These are phyloP conservation scores for Periglandula ipomoeae DNA, from an alignment of 2,329 filamentous ascomycete genomes.

Conservation along the genomic window DNA sequence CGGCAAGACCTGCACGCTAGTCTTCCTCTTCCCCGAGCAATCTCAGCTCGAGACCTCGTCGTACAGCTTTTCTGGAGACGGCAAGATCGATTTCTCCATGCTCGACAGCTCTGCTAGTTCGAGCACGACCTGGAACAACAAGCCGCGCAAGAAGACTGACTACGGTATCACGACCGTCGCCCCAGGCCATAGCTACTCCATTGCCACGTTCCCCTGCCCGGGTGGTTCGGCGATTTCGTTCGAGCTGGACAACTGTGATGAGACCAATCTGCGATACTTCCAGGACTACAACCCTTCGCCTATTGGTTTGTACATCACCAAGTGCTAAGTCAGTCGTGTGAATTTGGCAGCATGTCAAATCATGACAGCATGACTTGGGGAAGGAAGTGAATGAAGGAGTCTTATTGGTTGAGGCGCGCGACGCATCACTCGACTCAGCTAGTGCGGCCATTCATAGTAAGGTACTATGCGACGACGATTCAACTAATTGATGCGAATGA, in stretches of 20 bases:
- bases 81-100: slow-evolving; percentile 42
- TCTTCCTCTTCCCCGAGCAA: slow-evolving; percentile 54
- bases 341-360: background rate
- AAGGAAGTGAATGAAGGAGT: too few species aligned
- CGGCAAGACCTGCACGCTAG: slow-evolving; percentile 51
- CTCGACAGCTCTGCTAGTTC: slow-evolving; percentile 35
- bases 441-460: too few species aligned
- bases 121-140: slow-evolving; percentile 42
- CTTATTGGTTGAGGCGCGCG: too few species aligned
- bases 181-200: slow-evolving; percentile 44
- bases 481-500: too few species aligned
- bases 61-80: slow-evolving; percentile 38
- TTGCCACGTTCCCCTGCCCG: slow-evolving; percentile 45
- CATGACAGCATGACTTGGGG: too few species aligned
- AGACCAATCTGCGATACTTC: slow-evolving; percentile 49
- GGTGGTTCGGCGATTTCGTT: slow-evolving; percentile 42
- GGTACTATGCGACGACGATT: too few species aligned
- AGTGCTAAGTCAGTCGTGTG: slow-evolving; percentile 13
- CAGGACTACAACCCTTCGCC: slow-evolving; percentile 50
- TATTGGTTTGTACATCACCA: slow-evolving; percentile 31
- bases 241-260: slow-evolving; percentile 38
- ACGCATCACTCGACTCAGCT: too few species aligned
- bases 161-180: slow-evolving; percentile 34
- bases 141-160: slow-evolving; percentile 34
- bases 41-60: slow-evolving; percentile 49